Evolutionary conservation across 192 early-diverging fungal genomes (phyloP), one percentile per base, ranked within the genome.

Genomic region (Coemansia sp.): DNA sequence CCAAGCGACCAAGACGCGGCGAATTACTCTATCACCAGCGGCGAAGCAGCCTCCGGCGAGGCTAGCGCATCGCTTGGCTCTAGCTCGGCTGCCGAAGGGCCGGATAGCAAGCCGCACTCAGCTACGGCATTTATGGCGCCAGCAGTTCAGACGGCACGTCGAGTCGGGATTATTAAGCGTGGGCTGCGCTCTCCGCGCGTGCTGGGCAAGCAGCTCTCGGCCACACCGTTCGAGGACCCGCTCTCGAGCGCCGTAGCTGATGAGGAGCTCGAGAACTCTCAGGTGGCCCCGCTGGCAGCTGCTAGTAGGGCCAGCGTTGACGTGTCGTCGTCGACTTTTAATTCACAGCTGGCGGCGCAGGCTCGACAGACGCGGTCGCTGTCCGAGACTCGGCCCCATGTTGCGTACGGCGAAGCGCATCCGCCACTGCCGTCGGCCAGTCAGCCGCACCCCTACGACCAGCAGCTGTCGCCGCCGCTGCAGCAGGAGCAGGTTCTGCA

Each of bases 361-460:
- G 65, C 74, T 8, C 72, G 81, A 1, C 81, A 83, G 65, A 78
- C 76, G 3, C 76, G 81, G 27, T 83, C 81, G 5, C 62, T 78
- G 67, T 83, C 81, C 1, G 76, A 75, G 61, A 68, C 81, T 1
- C 73, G 76, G 8, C 57, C 49, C 15, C 22, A 15, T 16, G 50
- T 11, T 47, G 18, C 11, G 24, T 15, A 13, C 9, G 47, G 40
- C 7, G 20, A 62, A 34, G 34, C 70, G 0, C 31, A 40, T 34
- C 33, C 33, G n/a, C 44, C 60, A 13, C n/a, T 34, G 43, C 64
- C 62, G 15, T 60, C 44, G 27, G 49, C 60, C 62, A 41, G 24
- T 34, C 68, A 76, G 1, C 76, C 76, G 34, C 81, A 83, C 29
- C 81, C 81, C 29, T 83, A 83, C 40, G 81, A 78, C 57, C 81